Evolutionary conservation across 2,329 filamentous ascomycete genomes (phyloP).

Genomic region (Didymella glomerata): DNA sequence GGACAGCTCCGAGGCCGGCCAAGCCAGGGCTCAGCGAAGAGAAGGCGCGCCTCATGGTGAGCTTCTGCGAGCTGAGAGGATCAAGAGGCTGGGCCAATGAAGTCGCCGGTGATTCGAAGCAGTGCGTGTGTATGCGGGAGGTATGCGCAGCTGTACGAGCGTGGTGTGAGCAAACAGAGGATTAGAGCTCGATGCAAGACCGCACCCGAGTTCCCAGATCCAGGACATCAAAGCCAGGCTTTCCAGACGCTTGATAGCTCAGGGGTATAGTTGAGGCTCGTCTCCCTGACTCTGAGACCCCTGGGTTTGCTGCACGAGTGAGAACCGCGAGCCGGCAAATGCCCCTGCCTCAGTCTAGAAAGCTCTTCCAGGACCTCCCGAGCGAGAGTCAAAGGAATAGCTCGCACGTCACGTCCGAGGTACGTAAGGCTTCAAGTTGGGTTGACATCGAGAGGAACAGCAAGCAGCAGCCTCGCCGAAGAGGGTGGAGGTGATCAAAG

Average conservation of each 20-base stretch:
- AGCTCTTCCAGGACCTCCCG: neutral
- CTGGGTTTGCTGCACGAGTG: too few relatives aligned
- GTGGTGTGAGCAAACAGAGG: neutral
- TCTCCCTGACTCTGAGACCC: too few relatives aligned
- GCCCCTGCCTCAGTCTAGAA: too few relatives aligned
- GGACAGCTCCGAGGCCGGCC: slow-evolving; percentile 2
- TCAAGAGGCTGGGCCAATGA: neutral
- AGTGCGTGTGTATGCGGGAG: neutral
- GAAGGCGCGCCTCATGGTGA: slow-evolving; percentile 10
- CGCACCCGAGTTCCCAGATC: neutral
- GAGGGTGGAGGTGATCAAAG: neutral
- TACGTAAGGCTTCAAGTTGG: neutral
- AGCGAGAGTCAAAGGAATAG: neutral
- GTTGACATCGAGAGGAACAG: neutral
- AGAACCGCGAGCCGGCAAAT: too few relatives aligned
- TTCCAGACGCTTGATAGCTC: too few relatives aligned
- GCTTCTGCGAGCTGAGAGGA: neutral
- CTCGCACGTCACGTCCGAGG: neutral
- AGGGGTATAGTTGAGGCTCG: too few relatives aligned
- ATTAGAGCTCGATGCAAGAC: neutral
- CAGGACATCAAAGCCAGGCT: too few relatives aligned
- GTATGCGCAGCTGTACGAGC: too few relatives aligned
- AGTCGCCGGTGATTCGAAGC: neutral
- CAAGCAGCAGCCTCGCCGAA: neutral
- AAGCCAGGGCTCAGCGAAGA: neutral